phyloP scores from a whole-genome alignment of 2,329 filamentous ascomycete genomes.

The Graphilbum sp. region DNA sequence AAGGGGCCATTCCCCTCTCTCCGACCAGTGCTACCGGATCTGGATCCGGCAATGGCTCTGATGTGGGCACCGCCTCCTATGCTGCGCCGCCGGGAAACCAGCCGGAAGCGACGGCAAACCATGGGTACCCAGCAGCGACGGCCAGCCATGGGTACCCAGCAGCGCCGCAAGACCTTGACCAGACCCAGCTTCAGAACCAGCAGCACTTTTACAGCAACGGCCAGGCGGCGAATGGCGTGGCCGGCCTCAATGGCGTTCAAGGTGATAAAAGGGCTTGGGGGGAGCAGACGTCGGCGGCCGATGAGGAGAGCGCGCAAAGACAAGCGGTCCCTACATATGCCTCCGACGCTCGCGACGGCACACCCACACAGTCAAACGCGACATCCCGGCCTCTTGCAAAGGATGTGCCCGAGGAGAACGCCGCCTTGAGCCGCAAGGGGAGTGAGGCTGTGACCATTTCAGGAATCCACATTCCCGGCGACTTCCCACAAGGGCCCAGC shows the following conservation, averaged over 20 bases:
- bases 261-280: too few species aligned
- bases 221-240: background rate
- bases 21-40: slow-evolving; percentile 65
- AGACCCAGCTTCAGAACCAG: background rate
- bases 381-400: too few species aligned
- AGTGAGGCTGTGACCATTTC: slow-evolving; percentile 38
- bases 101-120: background rate
- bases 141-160: too few species aligned
- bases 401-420: background rate
- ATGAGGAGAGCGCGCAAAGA: too few species aligned
- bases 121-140: background rate
- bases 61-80: slow-evolving; percentile 36
- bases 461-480: slow-evolving; percentile 52
- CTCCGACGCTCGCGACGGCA: too few species aligned
- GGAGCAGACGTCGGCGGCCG: too few species aligned
- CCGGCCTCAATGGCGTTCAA: too few species aligned
- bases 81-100: slow-evolving; percentile 34
- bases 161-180: too few species aligned
- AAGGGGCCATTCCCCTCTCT: slow-evolving; percentile 37
- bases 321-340: too few species aligned
- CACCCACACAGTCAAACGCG: too few species aligned
- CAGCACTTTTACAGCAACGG: background rate
- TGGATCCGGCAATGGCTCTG: slow-evolving; percentile 21
- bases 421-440: slow-evolving; percentile 16
- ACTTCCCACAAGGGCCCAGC: slow-evolving; percentile 21